phyloP scores from a whole-genome alignment of 805 yeast species.

The Candida multigemmis region DNA sequence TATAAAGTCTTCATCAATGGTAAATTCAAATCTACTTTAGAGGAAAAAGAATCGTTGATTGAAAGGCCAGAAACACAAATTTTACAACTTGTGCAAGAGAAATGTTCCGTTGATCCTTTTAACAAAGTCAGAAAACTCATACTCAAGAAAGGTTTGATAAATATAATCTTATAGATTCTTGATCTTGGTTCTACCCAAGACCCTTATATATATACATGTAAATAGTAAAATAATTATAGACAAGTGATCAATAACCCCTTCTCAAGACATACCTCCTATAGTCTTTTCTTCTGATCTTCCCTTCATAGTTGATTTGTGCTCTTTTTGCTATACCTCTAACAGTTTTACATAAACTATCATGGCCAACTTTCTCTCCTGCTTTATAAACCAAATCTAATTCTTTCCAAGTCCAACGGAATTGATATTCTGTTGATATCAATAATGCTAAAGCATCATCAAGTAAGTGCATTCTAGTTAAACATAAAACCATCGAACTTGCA shows the following conservation, averaged over 20 bases:
- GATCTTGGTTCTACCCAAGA: slow-evolving; percentile 4
- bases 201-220: slow-evolving; percentile 4
- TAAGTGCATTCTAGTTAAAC: slow-evolving; percentile 46
- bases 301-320: slow-evolving; percentile 27
- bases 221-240: slow-evolving; percentile 2
- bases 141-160: slow-evolving; percentile 40
- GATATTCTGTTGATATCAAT: slow-evolving; percentile 55
- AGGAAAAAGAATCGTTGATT: slow-evolving; percentile 23
- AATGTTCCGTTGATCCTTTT: no score
- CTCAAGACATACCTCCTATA: slow-evolving; percentile 21
- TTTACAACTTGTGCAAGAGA: no score
- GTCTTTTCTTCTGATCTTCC: slow-evolving; percentile 28
- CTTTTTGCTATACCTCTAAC: slow-evolving; percentile 24
- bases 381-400: slow-evolving; percentile 19
- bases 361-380: slow-evolving; percentile 23
- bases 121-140: slow-evolving; percentile 45
- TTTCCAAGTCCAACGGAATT: slow-evolving; percentile 59
- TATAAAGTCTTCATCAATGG: slow-evolving; percentile 72
- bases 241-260: slow-evolving; percentile 16
- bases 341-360: slow-evolving; percentile 17
- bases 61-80: slow-evolving; percentile 24
- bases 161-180: slow-evolving; percentile 19
- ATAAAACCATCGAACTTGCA: slow-evolving; percentile 61
- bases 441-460: slow-evolving; percentile 65
- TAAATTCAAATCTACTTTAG: slow-evolving; percentile 44